Percentiles rank a stretch among this genome's conserved stretches.
Evolutionary conservation across 2,329 filamentous ascomycete genomes (phyloP).

Genomic region (Alternaria rosae): DNA sequence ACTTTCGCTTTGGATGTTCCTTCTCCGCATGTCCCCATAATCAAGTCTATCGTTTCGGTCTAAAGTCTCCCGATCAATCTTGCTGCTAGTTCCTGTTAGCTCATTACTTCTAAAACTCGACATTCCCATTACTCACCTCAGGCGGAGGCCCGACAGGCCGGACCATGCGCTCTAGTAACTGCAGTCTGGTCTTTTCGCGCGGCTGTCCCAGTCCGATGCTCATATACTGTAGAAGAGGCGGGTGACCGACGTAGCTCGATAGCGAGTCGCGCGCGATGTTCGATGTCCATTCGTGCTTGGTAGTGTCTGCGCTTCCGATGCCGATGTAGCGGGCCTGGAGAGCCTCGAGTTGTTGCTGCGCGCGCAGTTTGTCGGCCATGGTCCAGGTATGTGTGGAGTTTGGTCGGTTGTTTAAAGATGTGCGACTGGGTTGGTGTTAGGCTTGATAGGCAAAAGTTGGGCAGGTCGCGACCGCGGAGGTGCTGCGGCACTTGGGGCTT

Average conservation of each 20-base stretch:
- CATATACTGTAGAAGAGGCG: constrained; percentile 87
- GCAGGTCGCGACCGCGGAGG: constrained; percentile 11
- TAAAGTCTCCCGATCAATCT: constrained; percentile 19
- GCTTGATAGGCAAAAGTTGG: constrained; percentile 4
- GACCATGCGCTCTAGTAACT: constrained; percentile 79
- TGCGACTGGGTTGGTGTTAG: not conserved
- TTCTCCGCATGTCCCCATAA: not conserved
- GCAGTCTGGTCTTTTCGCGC: constrained; percentile 77
- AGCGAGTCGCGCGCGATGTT: constrained; percentile 96
- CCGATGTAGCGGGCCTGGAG: constrained; percentile 96
- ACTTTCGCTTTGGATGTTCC: constrained; percentile 2
- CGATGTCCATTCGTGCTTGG: constrained; percentile 95
- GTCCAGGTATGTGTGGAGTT: constrained; percentile 4
- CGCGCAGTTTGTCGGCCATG: constrained; percentile 94
- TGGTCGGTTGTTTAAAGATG: not conserved
- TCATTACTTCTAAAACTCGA: not conserved
- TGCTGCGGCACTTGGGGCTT: constrained; percentile 14
- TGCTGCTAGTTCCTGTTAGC: constrained; percentile 27
- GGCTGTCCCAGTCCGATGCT: constrained; percentile 87
- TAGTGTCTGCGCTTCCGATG: constrained; percentile 95
- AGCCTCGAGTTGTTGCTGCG: constrained; percentile 95
- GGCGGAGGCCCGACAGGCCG: constrained; percentile 71
- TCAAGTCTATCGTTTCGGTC: not conserved
- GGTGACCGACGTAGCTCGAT: constrained; percentile 87
- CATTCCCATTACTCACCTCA: constrained; percentile 55